Evolutionary conservation across 2,329 filamentous ascomycete genomes (phyloP).

Genomic region (Aspergillus sp.): DNA sequence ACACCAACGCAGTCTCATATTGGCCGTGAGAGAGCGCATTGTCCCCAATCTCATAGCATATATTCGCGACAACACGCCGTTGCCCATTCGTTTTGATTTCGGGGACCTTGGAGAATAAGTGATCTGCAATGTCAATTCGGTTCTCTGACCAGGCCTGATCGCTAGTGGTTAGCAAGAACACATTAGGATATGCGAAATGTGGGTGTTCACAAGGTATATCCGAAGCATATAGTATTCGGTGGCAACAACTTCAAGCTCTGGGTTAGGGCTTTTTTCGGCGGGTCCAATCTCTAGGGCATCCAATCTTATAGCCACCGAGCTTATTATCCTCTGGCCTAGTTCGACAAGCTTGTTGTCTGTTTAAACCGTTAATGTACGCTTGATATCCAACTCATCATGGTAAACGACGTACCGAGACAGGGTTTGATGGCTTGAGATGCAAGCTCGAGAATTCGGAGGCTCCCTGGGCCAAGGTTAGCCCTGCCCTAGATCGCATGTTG

Average conservation of each 20-base stretch:
- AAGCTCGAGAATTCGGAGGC: constrained; percentile 66
- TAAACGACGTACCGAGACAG: constrained; percentile 60
- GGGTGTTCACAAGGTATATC: constrained; percentile 63
- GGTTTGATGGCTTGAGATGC: constrained; percentile 68
- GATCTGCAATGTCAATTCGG: constrained; percentile 75
- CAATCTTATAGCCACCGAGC: constrained; percentile 65
- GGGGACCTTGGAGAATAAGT: constrained; percentile 69
- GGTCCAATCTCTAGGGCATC: constrained; percentile 28
- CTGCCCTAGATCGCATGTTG: no score
- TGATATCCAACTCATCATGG: background rate
- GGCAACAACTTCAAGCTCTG: constrained; percentile 25
- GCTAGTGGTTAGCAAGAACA: constrained; percentile 10
- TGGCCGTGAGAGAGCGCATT: constrained; percentile 59
- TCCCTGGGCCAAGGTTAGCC: constrained; percentile 32
- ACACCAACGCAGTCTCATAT: constrained; percentile 64
- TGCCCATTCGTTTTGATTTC: constrained; percentile 49
- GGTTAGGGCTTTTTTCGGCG: background rate
- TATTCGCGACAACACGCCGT: constrained; percentile 62
- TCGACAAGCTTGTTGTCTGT: constrained; percentile 60
- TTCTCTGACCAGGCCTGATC: constrained; percentile 73
- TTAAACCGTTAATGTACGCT: background rate
- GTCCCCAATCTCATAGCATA: constrained; percentile 74
- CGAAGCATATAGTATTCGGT: constrained; percentile 70
- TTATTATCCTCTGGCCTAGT: constrained; percentile 64
- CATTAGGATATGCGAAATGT: background rate